A percentile compares a stretch with the other conserved stretches of the same genome.
phyloP scores from a whole-genome alignment of 2,329 filamentous ascomycete species.

The Epichloe gansuensis region DNA sequence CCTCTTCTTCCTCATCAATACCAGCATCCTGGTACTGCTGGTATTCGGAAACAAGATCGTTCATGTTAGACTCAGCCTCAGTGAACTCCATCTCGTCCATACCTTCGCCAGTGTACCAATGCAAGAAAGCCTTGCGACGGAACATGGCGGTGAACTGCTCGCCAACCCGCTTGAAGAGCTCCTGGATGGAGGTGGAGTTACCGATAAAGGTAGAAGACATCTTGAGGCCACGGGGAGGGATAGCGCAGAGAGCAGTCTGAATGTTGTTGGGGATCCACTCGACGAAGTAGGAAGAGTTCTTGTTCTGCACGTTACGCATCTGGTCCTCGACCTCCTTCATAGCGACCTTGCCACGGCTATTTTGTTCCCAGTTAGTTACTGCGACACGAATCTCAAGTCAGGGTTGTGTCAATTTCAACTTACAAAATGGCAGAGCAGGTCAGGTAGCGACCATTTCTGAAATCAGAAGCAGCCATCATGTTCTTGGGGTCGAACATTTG shows the following conservation, averaged over 20 bases:
- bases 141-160: conserved; percentile 99
- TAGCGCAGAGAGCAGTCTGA: conserved; percentile 96
- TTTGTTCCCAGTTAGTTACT: conserved; percentile 7
- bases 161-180: conserved; percentile 99
- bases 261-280: conserved; percentile 99
- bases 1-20: conserved; percentile 93
- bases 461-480: conserved; percentile 99
- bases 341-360: conserved; percentile 91
- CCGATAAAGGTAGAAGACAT: conserved; percentile 99
- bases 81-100: conserved; percentile 99
- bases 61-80: conserved; percentile 99
- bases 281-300: conserved; percentile 98
- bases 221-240: conserved; percentile 91
- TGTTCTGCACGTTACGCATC: conserved; percentile 99
- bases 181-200: conserved; percentile 98
- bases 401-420: conserved; percentile 23
- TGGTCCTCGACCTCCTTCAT: conserved; percentile 99
- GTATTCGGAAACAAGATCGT: conserved; percentile 98
- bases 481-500: conserved; percentile 99
- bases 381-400: neutral
- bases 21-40: conserved; percentile 99
- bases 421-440: conserved; percentile 98
- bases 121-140: conserved; percentile 99
- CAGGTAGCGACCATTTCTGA: conserved; percentile 98
- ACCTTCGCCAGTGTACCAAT: conserved; percentile 99